Evolutionary conservation across 2,329 filamentous ascomycete genomes (phyloP).

Genomic region (Clarireedia homoeocarpa): DNA sequence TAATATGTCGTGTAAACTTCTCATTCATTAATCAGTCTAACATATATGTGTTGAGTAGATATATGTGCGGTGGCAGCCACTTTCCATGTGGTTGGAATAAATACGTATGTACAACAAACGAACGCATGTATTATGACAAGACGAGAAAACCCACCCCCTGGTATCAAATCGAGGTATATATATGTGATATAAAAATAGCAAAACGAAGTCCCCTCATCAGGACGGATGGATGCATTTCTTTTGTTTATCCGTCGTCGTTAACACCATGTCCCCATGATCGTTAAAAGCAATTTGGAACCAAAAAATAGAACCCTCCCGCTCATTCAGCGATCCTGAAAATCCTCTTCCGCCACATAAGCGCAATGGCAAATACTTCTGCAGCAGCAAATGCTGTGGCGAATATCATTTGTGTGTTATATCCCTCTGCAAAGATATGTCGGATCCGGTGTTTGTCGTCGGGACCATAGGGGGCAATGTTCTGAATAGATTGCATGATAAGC

Average conservation of each 20-base stretch:
- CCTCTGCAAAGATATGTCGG: not conserved
- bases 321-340: not conserved
- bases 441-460: not conserved
- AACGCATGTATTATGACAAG: too few species aligned
- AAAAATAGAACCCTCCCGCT: not conserved
- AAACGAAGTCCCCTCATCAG: too few species aligned
- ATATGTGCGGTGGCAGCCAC: not conserved
- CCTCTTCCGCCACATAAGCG: not conserved
- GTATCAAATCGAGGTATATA: too few species aligned
- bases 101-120: too few species aligned
- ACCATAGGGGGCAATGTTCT: not conserved
- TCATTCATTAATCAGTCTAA: not conserved
- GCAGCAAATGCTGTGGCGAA: not conserved
- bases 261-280: too few species aligned
- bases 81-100: too few species aligned
- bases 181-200: too few species aligned
- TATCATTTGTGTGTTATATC: not conserved
- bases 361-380: not conserved
- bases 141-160: too few species aligned
- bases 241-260: too few species aligned
- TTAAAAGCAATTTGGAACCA: too few species aligned
- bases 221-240: too few species aligned
- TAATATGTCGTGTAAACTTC: not conserved
- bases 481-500: not conserved
- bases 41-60: not conserved